Evolutionary conservation across 176 grass and related monocot genomes (phyloP), one percentile per base, ranked within the genome.

Genomic region (Chrysopogon serrulatus): DNA sequence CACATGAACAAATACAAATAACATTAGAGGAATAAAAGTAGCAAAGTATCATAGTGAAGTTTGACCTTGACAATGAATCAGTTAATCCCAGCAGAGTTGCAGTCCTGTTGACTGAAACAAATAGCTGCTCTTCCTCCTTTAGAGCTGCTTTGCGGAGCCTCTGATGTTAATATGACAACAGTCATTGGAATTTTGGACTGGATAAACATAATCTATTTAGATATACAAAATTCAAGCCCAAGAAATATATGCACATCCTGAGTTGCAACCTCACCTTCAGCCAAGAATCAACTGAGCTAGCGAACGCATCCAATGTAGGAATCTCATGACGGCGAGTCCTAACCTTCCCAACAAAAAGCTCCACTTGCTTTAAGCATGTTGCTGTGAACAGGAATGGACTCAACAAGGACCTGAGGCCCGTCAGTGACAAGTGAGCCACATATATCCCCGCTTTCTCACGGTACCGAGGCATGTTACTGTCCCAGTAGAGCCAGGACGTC

Each of bases 361-460:
- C 91, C 53, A 95, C 93, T 23, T 79, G 79, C 88, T 98, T 98
- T 83, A 98, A 90, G 80, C 89, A 90, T 24, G 96, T 91, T 10
- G 88, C 81, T 5, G 87, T 91, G 14, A 95, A 88, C 24, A 98
- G 92, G 78, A 98, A 91, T 0, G 75, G 84, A 26, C 61, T 90
- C 10, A 98, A 63, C 76, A 93, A 28, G 23, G 79, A 77, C n/a
- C 74, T 64, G 30, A 93, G 83, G 80, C 91, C 89, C 4, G 85
- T 88, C 61, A 88, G 77, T 5, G 96, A 98, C 32, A 98, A 74
- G 62, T 95, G 89, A 27, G 54, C 63, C 43, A 84, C 76, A 72
- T 95, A 87, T 9, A 91, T 60, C 47, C 91, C 96, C 5, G 82
- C 65, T 59, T 95, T 93, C 47, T 83, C 76, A 73, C 43, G 23